These are phyloP conservation scores for Pythium monospermum DNA, from an alignment of 352 stramenopile genomes.

Conservation along the genomic window DNA sequence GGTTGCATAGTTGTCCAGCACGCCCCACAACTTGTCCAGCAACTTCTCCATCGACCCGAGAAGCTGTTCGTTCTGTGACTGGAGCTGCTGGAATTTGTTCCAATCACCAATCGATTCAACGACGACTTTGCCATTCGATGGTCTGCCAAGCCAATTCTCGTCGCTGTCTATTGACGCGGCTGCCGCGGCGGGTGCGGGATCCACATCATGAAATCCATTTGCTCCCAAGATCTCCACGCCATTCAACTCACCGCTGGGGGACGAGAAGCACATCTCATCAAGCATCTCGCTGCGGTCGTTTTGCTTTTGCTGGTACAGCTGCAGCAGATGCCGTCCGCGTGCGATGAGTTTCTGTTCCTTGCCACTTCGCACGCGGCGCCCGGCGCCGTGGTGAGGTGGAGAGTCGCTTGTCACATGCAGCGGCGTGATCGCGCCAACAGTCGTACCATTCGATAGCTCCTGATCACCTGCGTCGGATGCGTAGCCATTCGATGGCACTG, in stretches of 20 bases:
- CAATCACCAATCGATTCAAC: no score
- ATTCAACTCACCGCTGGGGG: conserved; percentile 1
- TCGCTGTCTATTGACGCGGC: conserved; percentile 14
- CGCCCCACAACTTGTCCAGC: conserved; percentile 23
- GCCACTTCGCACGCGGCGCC: conserved; percentile 1
- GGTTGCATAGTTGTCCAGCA: conserved; percentile 23
- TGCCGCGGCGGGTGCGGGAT: background rate
- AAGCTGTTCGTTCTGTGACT: background rate
- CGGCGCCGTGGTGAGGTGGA: background rate
- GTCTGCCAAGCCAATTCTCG: conserved; percentile 8
- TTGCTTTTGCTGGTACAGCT: conserved; percentile 44
- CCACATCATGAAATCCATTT: background rate
- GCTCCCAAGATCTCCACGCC: background rate
- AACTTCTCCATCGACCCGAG: conserved; percentile 1
- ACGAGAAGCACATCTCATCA: conserved; percentile 17
- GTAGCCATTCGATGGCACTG: conserved; percentile 6
- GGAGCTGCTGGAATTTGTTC: background rate
- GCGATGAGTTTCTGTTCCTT: conserved; percentile 39
- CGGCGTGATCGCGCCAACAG: conserved; percentile 2
- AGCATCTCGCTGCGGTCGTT: conserved; percentile 18
- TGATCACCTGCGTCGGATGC: conserved; percentile 7
- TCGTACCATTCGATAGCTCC: conserved; percentile 18
- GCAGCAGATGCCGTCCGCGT: conserved; percentile 34
- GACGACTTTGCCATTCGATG: no score
- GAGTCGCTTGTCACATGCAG: background rate